Evolutionary conservation across 768 basidiomycete genomes (phyloP).

Genomic region (Postia placenta): DNA sequence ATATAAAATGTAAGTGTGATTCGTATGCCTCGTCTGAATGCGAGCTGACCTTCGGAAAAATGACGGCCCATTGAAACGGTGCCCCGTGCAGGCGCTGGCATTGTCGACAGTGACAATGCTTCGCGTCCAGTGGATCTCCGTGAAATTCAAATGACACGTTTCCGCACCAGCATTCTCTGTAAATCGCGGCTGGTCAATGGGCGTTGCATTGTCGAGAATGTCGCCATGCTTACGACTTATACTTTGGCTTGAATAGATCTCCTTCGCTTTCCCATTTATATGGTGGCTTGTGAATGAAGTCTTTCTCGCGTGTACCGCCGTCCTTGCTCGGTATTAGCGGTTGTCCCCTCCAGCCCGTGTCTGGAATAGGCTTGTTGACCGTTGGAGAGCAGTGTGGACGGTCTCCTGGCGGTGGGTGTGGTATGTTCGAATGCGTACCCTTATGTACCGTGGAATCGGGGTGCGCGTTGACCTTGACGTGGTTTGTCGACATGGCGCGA

Average conservation of each 20-base stretch:
- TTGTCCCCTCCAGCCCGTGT: constrained; percentile 22
- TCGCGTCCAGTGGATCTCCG: constrained; percentile 27
- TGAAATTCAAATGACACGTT: constrained; percentile 26
- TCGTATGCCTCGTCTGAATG: no score
- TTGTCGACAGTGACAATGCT: constrained; percentile 27
- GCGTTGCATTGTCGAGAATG: background rate
- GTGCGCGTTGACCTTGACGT: constrained; percentile 16
- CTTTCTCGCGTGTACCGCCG: constrained; percentile 19
- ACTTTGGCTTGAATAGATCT: constrained; percentile 19
- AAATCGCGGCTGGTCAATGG: background rate
- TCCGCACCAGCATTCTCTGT: constrained; percentile 27
- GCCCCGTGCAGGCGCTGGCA: constrained; percentile 28
- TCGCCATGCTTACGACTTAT: constrained; percentile 14
- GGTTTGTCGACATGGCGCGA: background rate
- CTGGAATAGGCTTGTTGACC: constrained; percentile 11
- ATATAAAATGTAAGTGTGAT: background rate
- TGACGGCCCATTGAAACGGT: constrained; percentile 30
- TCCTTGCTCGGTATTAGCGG: constrained; percentile 18
- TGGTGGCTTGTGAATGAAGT: constrained; percentile 26
- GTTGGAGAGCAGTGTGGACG: background rate
- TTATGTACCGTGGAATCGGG: constrained; percentile 9
- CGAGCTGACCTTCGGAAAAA: constrained; percentile 24
- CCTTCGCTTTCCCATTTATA: constrained; percentile 22
- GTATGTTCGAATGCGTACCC: constrained; percentile 14
- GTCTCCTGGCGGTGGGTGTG: constrained; percentile 20